phyloP scores from a whole-genome alignment of 371 early-diverging fungal genomes.

The Apophysomyces ossiformis region DNA sequence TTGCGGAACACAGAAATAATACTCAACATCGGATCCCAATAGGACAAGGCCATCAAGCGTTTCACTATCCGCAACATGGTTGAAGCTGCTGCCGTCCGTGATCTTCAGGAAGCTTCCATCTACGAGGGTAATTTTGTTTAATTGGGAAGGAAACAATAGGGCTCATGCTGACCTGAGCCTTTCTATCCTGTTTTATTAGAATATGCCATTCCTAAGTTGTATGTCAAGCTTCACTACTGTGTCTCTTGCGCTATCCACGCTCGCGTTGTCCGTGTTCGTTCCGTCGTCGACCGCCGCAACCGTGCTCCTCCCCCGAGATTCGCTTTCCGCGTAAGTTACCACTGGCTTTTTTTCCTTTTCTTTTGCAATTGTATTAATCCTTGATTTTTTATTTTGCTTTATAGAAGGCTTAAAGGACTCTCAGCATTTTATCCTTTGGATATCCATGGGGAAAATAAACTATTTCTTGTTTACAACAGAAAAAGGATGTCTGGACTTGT shows the following conservation, averaged over 20 bases:
- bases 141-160: neutral
- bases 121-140: conserved; percentile 72
- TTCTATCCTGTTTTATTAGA: conserved; percentile 36
- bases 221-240: conserved; percentile 98
- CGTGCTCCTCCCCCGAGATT: conserved; percentile 93
- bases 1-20: too few species aligned
- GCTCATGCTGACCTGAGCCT: neutral
- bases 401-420: too few species aligned
- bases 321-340: conserved; percentile 68
- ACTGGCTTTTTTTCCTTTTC: neutral
- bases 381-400: neutral
- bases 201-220: conserved; percentile 98
- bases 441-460: too few species aligned
- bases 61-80: conserved; percentile 98
- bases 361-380: neutral
- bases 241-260: conserved; percentile 99
- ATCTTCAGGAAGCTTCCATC: conserved; percentile 95
- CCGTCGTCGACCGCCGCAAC: conserved; percentile 87
- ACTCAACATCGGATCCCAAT: neutral
- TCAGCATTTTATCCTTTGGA: too few species aligned
- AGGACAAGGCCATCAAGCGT: conserved; percentile 99
- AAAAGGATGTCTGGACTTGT: too few species aligned
- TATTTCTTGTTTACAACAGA: too few species aligned
- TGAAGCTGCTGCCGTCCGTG: conserved; percentile 97
- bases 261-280: conserved; percentile 97